phyloP scores from a whole-genome alignment of 1,139 yeast genomes.

The Pichia sp. region DNA sequence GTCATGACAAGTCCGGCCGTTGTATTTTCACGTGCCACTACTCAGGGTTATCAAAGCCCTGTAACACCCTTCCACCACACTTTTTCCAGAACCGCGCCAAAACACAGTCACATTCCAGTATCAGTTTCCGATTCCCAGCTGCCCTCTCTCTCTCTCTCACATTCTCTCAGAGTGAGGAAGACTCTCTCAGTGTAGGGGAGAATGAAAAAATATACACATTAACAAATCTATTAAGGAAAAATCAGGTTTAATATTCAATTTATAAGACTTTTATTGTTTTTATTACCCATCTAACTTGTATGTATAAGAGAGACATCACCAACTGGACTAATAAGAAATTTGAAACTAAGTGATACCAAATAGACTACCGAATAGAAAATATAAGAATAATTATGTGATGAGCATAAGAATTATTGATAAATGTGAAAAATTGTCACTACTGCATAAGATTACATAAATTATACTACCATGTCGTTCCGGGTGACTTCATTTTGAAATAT shows the following conservation, averaged over 20 bases:
- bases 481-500: too few species aligned
- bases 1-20: too few species aligned
- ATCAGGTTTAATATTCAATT: not conserved
- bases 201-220: not conserved
- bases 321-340: not conserved
- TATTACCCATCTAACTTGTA: slow-evolving; percentile 9
- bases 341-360: not conserved
- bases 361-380: not conserved
- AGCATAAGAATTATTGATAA: too few species aligned
- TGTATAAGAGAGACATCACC: not conserved
- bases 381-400: too few species aligned
- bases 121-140: not conserved
- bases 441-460: too few species aligned
- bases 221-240: not conserved
- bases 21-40: not conserved
- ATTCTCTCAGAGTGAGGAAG: too few species aligned
- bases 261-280: not conserved
- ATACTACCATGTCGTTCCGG: too few species aligned
- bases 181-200: not conserved
- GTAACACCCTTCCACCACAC: not conserved
- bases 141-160: too few species aligned
- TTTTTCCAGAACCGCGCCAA: not conserved
- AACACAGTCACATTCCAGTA: not conserved
- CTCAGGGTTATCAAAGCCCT: not conserved
- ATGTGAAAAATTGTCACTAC: too few species aligned